Base-by-base conservation (phyloP, 352 stramenopile genomes). In the Pythium myriotylum region DNA sequence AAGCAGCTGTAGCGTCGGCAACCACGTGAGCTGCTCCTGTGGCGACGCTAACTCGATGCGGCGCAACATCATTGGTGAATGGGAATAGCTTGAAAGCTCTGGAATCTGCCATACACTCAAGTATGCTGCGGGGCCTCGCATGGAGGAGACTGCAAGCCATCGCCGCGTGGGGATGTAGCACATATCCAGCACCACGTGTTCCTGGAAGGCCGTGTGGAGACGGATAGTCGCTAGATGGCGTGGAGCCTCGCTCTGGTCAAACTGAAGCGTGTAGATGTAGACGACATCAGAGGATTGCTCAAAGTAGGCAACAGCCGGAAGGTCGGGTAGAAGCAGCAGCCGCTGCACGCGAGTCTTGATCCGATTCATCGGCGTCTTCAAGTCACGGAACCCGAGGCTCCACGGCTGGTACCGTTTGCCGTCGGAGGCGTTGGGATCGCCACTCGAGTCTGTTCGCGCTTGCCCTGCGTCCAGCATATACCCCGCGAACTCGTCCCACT, bases 401-500 rank as follows among this genome's bases (percentile, higher is more conserved):
- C 74, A 73, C n/a, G 61, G 63, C n/a, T 72, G 54, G 55, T 77
- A 86, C 46, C 69, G 61, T 37, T 84, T 84, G 0, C 24, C 40
- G 26, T 58, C 51, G 1, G 26, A 27, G 1, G 24, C 47, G 53
- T 52, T 10, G 16, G 12, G 41, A 58, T 26, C 59, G 17, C 17
- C 17, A 1, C 26, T 37, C 19, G 81, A 82, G 42, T 91, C 77
- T 1, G 77, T 70, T 51, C 80, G 78, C 9, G 77, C 81, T 47
- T 87, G 73, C 0, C 79, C 79, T 2, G 77, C 79, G 50, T 96
- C 88, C 46, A 95, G 79, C 72, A 96, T 92, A 63, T 93, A 95
- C 17, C 67, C 73, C 0, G 86, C 86, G 57, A 97, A 97, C 67
- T 97, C 89, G 58, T 97, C 88, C 89, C 89, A 97, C 55, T 96